Conservation (phyloP, 1,284 basidiomycete genomes). For the Moniliophthora roreri region DNA sequence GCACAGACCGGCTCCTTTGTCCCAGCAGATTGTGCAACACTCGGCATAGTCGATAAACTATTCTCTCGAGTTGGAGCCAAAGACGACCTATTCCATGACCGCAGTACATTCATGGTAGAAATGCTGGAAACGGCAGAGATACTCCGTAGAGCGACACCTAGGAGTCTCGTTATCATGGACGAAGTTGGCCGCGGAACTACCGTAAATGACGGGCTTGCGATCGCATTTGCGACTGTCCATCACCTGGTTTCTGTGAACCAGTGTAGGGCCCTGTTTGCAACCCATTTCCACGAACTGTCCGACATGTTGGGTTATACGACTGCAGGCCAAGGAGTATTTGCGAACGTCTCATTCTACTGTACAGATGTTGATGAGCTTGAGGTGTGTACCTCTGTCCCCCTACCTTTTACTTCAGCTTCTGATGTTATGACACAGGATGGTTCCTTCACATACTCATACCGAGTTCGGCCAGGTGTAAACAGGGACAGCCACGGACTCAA, state of each 20-base stretch:
- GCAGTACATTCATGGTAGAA: constrained; percentile 94
- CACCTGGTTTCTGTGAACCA: constrained; percentile 75
- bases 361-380: constrained; percentile 80
- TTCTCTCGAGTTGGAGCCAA: constrained; percentile 96
- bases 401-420: constrained; percentile 5
- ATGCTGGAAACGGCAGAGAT: constrained; percentile 88
- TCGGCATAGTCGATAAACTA: constrained; percentile 89
- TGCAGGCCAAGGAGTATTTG: constrained; percentile 44
- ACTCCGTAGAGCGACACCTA: constrained; percentile 76
- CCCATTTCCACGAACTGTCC: constrained; percentile 94
- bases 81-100: constrained; percentile 91
- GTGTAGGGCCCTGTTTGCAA: constrained; percentile 90
- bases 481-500: constrained; percentile 91
- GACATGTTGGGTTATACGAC: constrained; percentile 72
- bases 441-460: constrained; percentile 84
- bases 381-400: constrained; percentile 40
- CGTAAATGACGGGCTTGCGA: constrained; percentile 87
- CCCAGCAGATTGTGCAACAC: constrained; percentile 75
- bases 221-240: constrained; percentile 89
- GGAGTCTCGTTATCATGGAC: constrained; percentile 93
- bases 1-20: constrained; percentile 95
- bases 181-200: constrained; percentile 97
- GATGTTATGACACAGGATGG: constrained; percentile 47
- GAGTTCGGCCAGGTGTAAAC: constrained; percentile 82
- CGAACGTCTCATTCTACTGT: constrained; percentile 80